Conservation (phyloP, 352 stramenopile genomes). For the Thalassiosira livingstoniorum region DNA sequence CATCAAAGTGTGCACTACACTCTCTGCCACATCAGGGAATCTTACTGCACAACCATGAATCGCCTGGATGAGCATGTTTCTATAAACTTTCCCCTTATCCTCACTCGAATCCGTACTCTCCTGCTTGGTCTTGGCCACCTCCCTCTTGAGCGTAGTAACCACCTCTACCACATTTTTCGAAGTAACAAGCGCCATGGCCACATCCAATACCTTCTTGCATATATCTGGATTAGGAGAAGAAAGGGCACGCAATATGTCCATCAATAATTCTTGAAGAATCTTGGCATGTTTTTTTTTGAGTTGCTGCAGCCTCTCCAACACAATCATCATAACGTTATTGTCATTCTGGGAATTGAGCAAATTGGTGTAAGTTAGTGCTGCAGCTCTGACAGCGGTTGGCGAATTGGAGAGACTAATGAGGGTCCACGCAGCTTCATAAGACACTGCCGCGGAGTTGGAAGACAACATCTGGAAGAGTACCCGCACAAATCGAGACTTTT, state of each 20-base stretch:
- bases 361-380: conserved; percentile 96
- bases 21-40: conserved; percentile 97
- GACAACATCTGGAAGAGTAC: conserved; percentile 98
- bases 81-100: conserved; percentile 96
- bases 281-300: conserved; percentile 98
- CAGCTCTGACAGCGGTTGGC: conserved; percentile 96
- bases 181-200: conserved; percentile 97
- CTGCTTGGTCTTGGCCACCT: conserved; percentile 88
- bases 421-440: conserved; percentile 99
- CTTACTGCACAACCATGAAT: conserved; percentile 98
- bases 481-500: conserved; percentile 99
- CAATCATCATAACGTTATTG: conserved; percentile 99
- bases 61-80: conserved; percentile 96
- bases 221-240: conserved; percentile 97
- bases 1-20: conserved; percentile 98
- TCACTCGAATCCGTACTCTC: conserved; percentile 82
- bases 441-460: conserved; percentile 85
- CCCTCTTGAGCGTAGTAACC: conserved; percentile 88
- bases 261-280: conserved; percentile 97
- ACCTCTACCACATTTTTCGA: conserved; percentile 98
- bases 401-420: conserved; percentile 98
- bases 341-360: conserved; percentile 98
- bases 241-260: conserved; percentile 98
- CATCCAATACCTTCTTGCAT: conserved; percentile 98
- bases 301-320: conserved; percentile 96